Evolutionary conservation across 2,329 filamentous ascomycete species (phyloP).

Genomic region (Penicillium hordei): DNA sequence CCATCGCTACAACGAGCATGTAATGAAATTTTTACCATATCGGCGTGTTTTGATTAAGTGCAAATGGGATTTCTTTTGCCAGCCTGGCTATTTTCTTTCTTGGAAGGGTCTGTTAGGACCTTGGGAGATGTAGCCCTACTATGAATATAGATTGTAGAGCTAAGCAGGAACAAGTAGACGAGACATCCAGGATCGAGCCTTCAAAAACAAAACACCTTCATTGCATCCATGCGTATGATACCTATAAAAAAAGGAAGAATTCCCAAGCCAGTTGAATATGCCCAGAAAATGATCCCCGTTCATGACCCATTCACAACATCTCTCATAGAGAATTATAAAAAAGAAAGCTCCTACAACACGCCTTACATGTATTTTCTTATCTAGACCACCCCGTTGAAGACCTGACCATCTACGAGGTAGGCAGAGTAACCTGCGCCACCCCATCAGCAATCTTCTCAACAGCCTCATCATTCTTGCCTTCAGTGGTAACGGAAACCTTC

Average conservation of each 20-base stretch:
- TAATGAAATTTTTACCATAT: conserved; percentile 27
- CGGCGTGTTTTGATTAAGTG: conserved; percentile 25
- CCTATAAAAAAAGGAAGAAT: conserved; percentile 4
- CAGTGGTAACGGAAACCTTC: conserved; percentile 23
- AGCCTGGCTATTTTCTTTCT: conserved; percentile 1
- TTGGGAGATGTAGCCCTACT: neutral
- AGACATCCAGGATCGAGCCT: neutral
- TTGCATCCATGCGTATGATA: conserved; percentile 9
- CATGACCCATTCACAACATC: conserved; percentile 9
- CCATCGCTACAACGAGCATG: conserved; percentile 28
- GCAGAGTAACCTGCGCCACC: conserved; percentile 44
- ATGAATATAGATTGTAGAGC: neutral
- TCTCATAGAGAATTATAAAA: conserved; percentile 5
- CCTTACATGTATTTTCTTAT: conserved; percentile 3
- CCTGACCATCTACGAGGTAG: conserved; percentile 34
- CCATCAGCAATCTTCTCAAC: conserved; percentile 45
- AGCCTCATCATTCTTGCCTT: conserved; percentile 33
- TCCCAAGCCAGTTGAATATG: conserved; percentile 5
- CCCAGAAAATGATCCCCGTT: conserved; percentile 2
- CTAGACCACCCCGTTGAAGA: neutral
- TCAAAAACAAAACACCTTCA: conserved; percentile 4
- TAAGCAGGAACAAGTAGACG: neutral
- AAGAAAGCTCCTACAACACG: conserved; percentile 1
- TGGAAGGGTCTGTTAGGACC: neutral
- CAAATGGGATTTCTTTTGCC: conserved; percentile 18